Percentiles rank a stretch among this genome's conserved stretches.
Conservation (phyloP, 2,329 filamentous ascomycete genomes). For the Botrytis porri region DNA sequence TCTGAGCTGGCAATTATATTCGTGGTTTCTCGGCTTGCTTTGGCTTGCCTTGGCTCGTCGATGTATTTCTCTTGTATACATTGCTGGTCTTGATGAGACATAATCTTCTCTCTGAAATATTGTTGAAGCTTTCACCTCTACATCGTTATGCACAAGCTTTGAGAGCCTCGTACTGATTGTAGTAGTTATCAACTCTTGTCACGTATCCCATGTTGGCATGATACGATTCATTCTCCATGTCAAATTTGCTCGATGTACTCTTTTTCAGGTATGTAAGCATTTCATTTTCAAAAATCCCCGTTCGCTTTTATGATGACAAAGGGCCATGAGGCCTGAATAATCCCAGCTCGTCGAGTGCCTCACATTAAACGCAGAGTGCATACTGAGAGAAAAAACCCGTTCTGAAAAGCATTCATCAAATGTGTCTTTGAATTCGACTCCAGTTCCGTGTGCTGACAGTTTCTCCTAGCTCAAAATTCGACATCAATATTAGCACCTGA, state of each 20-base stretch:
- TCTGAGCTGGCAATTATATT: constrained; percentile 55
- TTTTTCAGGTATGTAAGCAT: not conserved
- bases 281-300: not conserved
- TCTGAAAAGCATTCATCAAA: constrained; percentile 31
- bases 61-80: constrained; percentile 32
- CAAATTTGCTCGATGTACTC: not conserved
- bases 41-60: constrained; percentile 32
- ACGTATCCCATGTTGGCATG: not conserved
- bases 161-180: not conserved
- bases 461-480: not conserved
- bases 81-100: constrained; percentile 46
- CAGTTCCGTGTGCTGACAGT: not conserved
- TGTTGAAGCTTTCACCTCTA: not conserved
- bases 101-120: constrained; percentile 53
- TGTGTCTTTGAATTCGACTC: not conserved
- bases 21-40: constrained; percentile 37
- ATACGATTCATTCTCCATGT: not conserved
- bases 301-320: constrained; percentile 86
- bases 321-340: constrained; percentile 91
- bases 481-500: not conserved
- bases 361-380: constrained; percentile 71
- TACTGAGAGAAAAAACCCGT: constrained; percentile 71
- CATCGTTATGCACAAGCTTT: not conserved
- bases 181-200: not conserved
- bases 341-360: constrained; percentile 99